Conservation (phyloP, 2,329 filamentous ascomycete species). For the Nakataea oryzae region DNA sequence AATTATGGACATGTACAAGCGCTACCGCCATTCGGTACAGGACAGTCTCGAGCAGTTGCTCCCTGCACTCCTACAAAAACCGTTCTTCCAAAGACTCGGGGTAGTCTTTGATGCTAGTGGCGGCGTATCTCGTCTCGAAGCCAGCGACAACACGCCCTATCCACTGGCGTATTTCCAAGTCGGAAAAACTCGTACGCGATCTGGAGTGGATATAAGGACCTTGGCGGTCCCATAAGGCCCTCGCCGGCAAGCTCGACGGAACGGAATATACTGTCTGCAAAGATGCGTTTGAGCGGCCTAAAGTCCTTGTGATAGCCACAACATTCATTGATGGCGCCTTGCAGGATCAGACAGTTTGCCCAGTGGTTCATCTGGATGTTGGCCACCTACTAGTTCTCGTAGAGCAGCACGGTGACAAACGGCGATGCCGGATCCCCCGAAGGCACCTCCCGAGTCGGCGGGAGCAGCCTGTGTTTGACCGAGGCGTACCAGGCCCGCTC, state of each 20-base stretch:
- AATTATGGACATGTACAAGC: too few relatives aligned
- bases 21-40: too few relatives aligned
- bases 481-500: slow-evolving; percentile 22
- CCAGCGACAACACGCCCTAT: slow-evolving; percentile 18
- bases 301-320: background rate
- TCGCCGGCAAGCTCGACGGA: slow-evolving; percentile 25
- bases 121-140: slow-evolving; percentile 22
- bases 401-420: slow-evolving; percentile 21
- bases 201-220: slow-evolving; percentile 24
- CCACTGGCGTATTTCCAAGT: slow-evolving; percentile 22
- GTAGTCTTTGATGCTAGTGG: slow-evolving; percentile 11
- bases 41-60: background rate
- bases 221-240: slow-evolving; percentile 26
- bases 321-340: slow-evolving; percentile 24
- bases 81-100: background rate
- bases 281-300: slow-evolving; percentile 11
- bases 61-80: background rate
- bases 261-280: slow-evolving; percentile 22
- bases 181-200: slow-evolving; percentile 28
- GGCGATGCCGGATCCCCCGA: slow-evolving; percentile 19
- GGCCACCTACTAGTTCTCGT: slow-evolving; percentile 21
- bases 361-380: slow-evolving; percentile 24
- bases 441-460: slow-evolving; percentile 12
- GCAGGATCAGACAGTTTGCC: slow-evolving; percentile 27
- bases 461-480: slow-evolving; percentile 13